These are phyloP conservation scores for Atalantia buxifolia DNA, from an alignment of 345 rosid genomes.

Conservation along the genomic window DNA sequence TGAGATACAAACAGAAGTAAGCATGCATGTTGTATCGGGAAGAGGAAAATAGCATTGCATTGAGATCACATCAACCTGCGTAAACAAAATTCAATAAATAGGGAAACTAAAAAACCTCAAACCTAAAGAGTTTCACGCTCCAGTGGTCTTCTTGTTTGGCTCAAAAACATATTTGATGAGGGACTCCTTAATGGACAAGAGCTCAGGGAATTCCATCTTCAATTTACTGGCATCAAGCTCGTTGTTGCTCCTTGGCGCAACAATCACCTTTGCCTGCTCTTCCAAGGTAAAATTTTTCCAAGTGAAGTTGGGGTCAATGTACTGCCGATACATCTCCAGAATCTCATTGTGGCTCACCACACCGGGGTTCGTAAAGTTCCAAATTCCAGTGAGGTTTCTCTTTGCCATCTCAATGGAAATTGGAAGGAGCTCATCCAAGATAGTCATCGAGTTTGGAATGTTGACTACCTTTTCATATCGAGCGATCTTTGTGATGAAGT, in stretches of 20 bases:
- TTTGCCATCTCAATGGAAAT: constrained; percentile 93
- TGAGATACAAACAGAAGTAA: constrained; percentile 25
- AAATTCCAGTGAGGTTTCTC: constrained; percentile 91
- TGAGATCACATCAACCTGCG: constrained; percentile 17
- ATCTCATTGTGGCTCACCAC: constrained; percentile 94
- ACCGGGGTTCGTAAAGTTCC: constrained; percentile 85
- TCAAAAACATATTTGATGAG: constrained; percentile 70
- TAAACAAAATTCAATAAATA: constrained; percentile 22
- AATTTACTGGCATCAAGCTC: constrained; percentile 75
- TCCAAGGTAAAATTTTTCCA: constrained; percentile 90
- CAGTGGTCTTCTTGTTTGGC: constrained; percentile 64
- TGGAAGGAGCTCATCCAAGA: constrained; percentile 83
- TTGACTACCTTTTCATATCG: constrained; percentile 80
- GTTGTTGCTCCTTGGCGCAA: constrained; percentile 95
- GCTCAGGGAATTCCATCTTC: constrained; percentile 79
- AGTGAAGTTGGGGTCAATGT: constrained; percentile 60
- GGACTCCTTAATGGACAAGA: constrained; percentile 80
- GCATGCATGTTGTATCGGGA: constrained; percentile 6
- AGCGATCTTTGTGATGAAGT: constrained; percentile 82
- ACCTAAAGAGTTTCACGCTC: constrained; percentile 28
- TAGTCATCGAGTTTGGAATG: constrained; percentile 94
- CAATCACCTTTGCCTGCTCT: constrained; percentile 85
- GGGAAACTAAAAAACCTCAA: constrained; percentile 16
- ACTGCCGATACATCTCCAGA: constrained; percentile 71
- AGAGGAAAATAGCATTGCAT: constrained; percentile 1